phyloP scores from a whole-genome alignment of 257 asterid species.

The Solanum medicagineum region DNA sequence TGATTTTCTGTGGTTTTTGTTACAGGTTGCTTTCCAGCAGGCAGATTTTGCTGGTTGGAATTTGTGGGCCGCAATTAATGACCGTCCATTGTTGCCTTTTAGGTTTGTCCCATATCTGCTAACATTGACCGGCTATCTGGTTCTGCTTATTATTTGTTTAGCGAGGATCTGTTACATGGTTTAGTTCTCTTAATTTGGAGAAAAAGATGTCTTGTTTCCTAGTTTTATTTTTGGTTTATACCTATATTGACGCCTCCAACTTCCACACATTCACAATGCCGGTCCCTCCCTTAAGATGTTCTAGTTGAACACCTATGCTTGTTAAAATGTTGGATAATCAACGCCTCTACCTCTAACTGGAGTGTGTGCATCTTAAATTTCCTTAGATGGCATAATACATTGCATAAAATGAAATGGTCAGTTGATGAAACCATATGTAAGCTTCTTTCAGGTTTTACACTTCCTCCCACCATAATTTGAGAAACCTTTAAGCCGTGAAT shows the following conservation, averaged over 20 bases:
- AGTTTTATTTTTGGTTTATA: not conserved
- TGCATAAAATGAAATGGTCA: not conserved
- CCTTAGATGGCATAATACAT: not conserved
- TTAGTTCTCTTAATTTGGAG: not conserved
- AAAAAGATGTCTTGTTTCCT: not conserved
- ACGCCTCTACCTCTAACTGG: not conserved
- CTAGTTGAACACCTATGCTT: not conserved
- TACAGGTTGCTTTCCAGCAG: conserved; percentile 93
- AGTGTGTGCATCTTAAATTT: not conserved
- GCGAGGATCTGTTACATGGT: not conserved
- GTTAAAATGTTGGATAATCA: not conserved
- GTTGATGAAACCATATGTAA: not conserved
- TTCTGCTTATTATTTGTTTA: not conserved
- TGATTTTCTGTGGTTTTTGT: conserved; percentile 7
- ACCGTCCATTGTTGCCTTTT: conserved; percentile 80
- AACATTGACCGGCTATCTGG: not conserved
- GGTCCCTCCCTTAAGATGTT: not conserved
- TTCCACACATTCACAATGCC: not conserved
- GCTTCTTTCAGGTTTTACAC: not conserved
- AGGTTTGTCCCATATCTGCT: conserved; percentile 35
- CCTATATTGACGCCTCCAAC: not conserved
- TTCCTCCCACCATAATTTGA: not conserved
- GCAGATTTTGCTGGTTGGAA: conserved; percentile 99
- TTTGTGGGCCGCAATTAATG: conserved; percentile 96
- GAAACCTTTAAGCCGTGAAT: not conserved